Percentiles rank a stretch among this genome's conserved stretches.
Evolutionary conservation across 352 stramenopile genomes (phyloP).

Genomic region (Phytophthora fragariaefolia): DNA sequence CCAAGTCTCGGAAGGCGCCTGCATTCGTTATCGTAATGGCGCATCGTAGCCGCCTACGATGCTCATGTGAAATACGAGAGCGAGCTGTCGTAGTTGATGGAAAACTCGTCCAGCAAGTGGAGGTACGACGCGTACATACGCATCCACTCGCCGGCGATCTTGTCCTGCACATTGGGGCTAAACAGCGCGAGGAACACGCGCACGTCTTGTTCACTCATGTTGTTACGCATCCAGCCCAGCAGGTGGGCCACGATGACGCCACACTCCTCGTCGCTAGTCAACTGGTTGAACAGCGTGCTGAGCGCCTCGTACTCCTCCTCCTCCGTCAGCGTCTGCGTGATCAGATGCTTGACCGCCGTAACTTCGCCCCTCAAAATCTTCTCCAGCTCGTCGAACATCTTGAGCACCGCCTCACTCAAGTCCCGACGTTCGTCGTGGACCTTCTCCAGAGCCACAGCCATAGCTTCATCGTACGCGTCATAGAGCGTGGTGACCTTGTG

Average conservation of each 20-base stretch:
- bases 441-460: constrained; percentile 53
- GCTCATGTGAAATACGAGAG: constrained; percentile 71
- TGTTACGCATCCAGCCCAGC: constrained; percentile 73
- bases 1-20: not conserved
- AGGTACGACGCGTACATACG: constrained; percentile 68
- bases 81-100: constrained; percentile 62
- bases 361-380: constrained; percentile 61
- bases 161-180: constrained; percentile 56
- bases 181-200: constrained; percentile 63
- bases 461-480: constrained; percentile 61
- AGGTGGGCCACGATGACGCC: constrained; percentile 67
- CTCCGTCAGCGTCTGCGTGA: constrained; percentile 59
- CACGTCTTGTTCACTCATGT: constrained; percentile 55
- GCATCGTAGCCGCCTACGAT: constrained; percentile 1
- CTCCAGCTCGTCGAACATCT: constrained; percentile 60
- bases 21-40: constrained; percentile 17
- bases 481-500: constrained; percentile 73
- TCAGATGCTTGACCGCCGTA: constrained; percentile 55
- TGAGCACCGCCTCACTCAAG: constrained; percentile 49
- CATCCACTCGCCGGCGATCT: constrained; percentile 75
- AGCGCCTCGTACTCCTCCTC: constrained; percentile 67
- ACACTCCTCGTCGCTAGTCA: constrained; percentile 55
- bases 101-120: constrained; percentile 71
- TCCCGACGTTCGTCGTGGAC: constrained; percentile 59
- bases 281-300: constrained; percentile 64